Percentiles rank a stretch among this genome's conserved stretches.
phyloP scores from a whole-genome alignment of 1,284 basidiomycete species.

The Rhizoctonia solani region DNA sequence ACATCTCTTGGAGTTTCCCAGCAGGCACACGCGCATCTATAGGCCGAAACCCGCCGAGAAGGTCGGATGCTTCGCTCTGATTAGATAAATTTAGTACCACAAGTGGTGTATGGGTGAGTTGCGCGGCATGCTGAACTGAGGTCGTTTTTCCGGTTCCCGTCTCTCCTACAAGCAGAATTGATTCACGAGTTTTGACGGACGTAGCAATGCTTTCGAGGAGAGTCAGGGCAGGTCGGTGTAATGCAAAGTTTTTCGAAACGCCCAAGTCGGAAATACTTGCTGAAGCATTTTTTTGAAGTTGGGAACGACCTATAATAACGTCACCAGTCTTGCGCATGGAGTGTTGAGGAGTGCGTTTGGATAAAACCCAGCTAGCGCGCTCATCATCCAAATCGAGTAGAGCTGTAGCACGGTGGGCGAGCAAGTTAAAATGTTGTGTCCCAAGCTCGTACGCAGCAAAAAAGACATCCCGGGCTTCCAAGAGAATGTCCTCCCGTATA shows the following conservation, averaged over 20 bases:
- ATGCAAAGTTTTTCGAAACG: constrained; percentile 69
- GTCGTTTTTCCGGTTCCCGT: constrained; percentile 99
- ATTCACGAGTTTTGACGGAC: constrained; percentile 76
- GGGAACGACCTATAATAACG: constrained; percentile 62
- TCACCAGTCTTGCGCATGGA: constrained; percentile 65
- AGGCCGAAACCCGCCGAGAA: constrained; percentile 95
- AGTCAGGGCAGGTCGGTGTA: constrained; percentile 84
- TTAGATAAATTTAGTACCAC: constrained; percentile 94
- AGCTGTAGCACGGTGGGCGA: constrained; percentile 56
- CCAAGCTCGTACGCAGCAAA: constrained; percentile 57
- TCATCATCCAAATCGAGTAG: constrained; percentile 70
- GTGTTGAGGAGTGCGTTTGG: constrained; percentile 67
- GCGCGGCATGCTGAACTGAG: constrained; percentile 84
- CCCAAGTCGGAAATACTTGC: constrained; percentile 37
- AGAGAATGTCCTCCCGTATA: constrained; percentile 86
- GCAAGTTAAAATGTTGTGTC: constrained; percentile 57
- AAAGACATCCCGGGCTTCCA: constrained; percentile 92
- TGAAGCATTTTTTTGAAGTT: constrained; percentile 46
- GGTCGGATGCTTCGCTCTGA: constrained; percentile 94
- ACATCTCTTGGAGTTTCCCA: constrained; percentile 72
- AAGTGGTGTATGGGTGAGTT: constrained; percentile 75
- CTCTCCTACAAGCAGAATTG: constrained; percentile 92
- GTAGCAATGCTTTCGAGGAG: constrained; percentile 84
- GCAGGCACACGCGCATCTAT: constrained; percentile 85
- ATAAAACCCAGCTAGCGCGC: constrained; percentile 58